Base-by-base conservation (phyloP, 2,329 filamentous ascomycete genomes). In the Colletotrichum brevisporum region DNA sequence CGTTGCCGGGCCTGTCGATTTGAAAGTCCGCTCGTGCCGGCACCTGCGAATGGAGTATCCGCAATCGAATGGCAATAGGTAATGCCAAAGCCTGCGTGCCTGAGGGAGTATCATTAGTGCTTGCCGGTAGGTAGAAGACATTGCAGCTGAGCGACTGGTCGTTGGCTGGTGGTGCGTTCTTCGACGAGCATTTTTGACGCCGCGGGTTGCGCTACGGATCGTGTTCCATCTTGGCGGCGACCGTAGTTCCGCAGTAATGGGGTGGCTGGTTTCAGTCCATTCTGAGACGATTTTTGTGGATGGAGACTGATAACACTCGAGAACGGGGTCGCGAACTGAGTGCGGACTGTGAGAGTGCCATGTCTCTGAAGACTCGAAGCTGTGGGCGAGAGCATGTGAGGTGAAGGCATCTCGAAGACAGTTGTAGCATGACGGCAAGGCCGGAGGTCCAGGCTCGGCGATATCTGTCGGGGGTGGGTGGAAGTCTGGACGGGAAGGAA, bases 201-300 rank as follows among this genome's bases (percentile, higher is more conserved):
- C 65, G 65, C 39, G 64, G 56, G 54, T 52, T 58, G 39, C 47
- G 36, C 53, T 64, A 48, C 36, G 26, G 39, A 50, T 64, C 26
- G 24, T 26, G 41, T 55, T 55, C 50, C 36, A 39, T 41, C 18
- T 55, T 53, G 31, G 51, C 36, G 62, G 27, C 27, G 13, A 56
- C 27, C 18, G 60, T n/a, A 47, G 36, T 45, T 26, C 39, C 18
- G 36, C 55, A 21, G 24, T 36, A 15, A 31, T 55, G 43, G 45
- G 51, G 63, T 16, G 55, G 51, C 50, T 61, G 51, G 67, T 45
- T 60, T 56, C 54, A 56, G 36, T 41, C 41, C 27, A 27, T 47
- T 12, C 21, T 21, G 52, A 27, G 31, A 45, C 45, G 16, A n/a
- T 16, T 47, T 47, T 47, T 12, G 16, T 47, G 45, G 16, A n/a